Percentiles rank a stretch among this genome's conserved stretches.
These are phyloP conservation scores for Globisporangium camurandrum DNA, from an alignment of 352 stramenopile species.

Conservation along the genomic window DNA sequence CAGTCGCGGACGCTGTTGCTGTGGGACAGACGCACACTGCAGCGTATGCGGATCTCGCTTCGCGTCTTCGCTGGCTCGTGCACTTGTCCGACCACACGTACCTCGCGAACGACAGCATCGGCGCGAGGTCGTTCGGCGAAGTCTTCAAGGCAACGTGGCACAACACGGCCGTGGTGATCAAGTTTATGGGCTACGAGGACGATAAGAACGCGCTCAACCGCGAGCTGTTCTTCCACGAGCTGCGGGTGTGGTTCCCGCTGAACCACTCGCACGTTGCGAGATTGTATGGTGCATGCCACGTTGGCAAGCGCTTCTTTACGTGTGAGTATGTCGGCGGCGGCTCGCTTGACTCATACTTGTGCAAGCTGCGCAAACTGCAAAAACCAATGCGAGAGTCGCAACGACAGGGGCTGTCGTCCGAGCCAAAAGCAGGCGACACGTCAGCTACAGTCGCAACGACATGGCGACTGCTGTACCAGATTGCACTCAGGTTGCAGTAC, in stretches of 20 bases:
- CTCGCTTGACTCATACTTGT: neutral
- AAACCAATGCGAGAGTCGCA: no score
- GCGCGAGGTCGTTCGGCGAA: neutral
- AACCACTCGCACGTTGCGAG: constrained; percentile 1
- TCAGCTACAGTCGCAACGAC: neutral
- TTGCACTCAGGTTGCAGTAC: constrained; percentile 31
- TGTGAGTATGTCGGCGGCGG: constrained; percentile 2
- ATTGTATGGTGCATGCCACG: constrained; percentile 4
- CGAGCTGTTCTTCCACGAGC: constrained; percentile 1
- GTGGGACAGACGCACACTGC: neutral
- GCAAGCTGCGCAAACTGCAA: neutral
- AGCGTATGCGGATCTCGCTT: neutral
- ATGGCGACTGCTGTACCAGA: constrained; percentile 2
- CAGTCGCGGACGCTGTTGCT: neutral
- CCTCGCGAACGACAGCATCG: constrained; percentile 1
- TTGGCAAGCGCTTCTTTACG: constrained; percentile 9
- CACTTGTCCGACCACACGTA: neutral
- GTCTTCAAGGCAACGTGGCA: constrained; percentile 4
- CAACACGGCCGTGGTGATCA: constrained; percentile 9
- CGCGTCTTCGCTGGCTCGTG: constrained; percentile 3
- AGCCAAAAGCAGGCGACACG: neutral
- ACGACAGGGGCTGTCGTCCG: neutral
- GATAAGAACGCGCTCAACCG: neutral
- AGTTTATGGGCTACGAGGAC: constrained; percentile 7
- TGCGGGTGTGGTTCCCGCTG: constrained; percentile 4